These are phyloP conservation scores for Phytopythium delawarense DNA, from an alignment of 352 stramenopile species.

Conservation along the genomic window DNA sequence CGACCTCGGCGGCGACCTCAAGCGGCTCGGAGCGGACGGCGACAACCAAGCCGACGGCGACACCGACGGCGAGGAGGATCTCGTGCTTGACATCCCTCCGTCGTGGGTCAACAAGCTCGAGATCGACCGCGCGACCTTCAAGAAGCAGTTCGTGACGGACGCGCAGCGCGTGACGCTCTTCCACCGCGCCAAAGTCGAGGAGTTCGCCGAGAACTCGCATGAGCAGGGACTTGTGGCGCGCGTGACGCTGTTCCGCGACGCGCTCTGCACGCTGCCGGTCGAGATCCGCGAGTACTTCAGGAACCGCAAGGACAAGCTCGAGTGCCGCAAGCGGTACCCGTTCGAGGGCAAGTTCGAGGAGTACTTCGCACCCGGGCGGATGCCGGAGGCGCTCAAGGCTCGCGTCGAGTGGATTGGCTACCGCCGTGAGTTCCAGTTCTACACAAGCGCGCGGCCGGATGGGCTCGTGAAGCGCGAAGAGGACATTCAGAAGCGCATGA, in stretches of 20 bases:
- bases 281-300: constrained; percentile 91
- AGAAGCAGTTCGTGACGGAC: constrained; percentile 82
- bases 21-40: constrained; percentile 39
- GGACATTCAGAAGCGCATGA: constrained; percentile 83
- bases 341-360: constrained; percentile 88
- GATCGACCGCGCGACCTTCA: constrained; percentile 71
- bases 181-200: constrained; percentile 87
- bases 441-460: constrained; percentile 86
- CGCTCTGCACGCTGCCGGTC: constrained; percentile 66
- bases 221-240: constrained; percentile 84
- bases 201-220: constrained; percentile 90
- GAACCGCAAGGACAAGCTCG: constrained; percentile 89
- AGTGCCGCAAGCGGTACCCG: constrained; percentile 66
- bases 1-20: constrained; percentile 57
- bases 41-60: constrained; percentile 54
- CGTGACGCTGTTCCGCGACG: constrained; percentile 84
- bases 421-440: constrained; percentile 88
- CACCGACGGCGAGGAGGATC: constrained; percentile 48
- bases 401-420: constrained; percentile 87
- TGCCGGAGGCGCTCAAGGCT: constrained; percentile 70
- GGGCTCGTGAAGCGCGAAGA: constrained; percentile 85
- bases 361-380: constrained; percentile 62
- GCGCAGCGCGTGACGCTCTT: constrained; percentile 89
- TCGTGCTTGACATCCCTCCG: constrained; percentile 79
- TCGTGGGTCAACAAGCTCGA: constrained; percentile 81